phyloP scores from a whole-genome alignment of 331 rosid species.

The Stylosanthes scabra region DNA sequence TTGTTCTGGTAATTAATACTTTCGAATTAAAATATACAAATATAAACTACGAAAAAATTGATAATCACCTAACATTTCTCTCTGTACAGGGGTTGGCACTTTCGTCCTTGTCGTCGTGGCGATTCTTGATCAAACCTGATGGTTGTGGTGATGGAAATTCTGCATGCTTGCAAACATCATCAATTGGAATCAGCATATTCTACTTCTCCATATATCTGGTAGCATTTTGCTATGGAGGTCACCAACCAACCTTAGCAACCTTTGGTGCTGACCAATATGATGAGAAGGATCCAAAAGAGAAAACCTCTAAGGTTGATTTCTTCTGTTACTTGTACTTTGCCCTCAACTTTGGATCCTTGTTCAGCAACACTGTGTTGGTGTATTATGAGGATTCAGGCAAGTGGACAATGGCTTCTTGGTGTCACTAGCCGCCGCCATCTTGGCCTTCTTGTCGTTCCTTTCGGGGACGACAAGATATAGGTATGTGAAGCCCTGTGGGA shows the following conservation, averaged over 20 bases:
- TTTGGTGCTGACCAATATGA: conserved; percentile 89
- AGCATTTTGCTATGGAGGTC: conserved; percentile 88
- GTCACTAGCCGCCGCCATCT: conserved; percentile 65
- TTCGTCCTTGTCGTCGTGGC: conserved; percentile 57
- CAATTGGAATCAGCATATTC: conserved; percentile 53
- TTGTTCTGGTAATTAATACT: conserved; percentile 60
- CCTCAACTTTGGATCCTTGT: conserved; percentile 73
- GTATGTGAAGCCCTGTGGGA: conserved; percentile 67
- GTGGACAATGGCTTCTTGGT: conserved; percentile 70
- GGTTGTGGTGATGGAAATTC: conserved; percentile 66
- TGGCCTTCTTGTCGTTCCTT: conserved; percentile 61
- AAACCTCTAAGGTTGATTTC: conserved; percentile 58
- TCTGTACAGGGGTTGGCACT: conserved; percentile 61
- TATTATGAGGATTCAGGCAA: conserved; percentile 73
- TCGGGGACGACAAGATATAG: conserved; percentile 61
- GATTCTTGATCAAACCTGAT: conserved; percentile 65
- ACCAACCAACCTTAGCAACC: conserved; percentile 82
- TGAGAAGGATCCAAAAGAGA: conserved; percentile 55
- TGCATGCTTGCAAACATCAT: conserved; percentile 52
- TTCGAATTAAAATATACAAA: no score
- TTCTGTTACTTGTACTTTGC: conserved; percentile 79
- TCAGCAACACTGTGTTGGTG: conserved; percentile 79
- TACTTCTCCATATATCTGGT: conserved; percentile 78
- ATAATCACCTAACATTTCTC: no score
- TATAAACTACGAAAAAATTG: no score